Evolutionary conservation across 1,284 basidiomycete species (phyloP), one percentile per base, ranked within the genome.

Genomic region (Sporisorium graminicola): DNA sequence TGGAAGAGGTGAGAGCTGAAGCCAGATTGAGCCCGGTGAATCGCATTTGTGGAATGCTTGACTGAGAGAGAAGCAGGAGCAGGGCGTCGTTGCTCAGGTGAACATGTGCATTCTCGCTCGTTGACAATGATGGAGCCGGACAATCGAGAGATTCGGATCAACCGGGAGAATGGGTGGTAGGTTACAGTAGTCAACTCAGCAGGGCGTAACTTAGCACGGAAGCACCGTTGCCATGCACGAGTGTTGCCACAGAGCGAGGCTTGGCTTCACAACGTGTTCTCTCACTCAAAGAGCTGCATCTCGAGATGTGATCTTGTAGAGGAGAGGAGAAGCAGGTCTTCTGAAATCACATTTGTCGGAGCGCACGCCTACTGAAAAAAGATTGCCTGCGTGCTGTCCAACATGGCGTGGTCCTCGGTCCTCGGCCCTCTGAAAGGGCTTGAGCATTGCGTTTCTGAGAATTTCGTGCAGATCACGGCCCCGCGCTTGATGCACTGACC

Each of bases 221-320:
- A 37, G 35, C 35, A 37, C 35, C 13, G 35, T 37, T 10, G 35
- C 9, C 9, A 3, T 37, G n/a, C n/a, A n/a, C n/a, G n/a, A n/a
- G n/a, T 14, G 35, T 37, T 37, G 35, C 14, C 35, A 37, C 35
- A 13, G 14, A 37, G 14, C 13, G 35, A 37, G 35, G 3, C 6
- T 37, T 37, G 35, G 13, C 35, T 37, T 37, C 13, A 27, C 20
- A 31, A 33, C 49, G 46, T 27, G n/a, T 9, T 14, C 26, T 53
- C 16, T 18, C n/a, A n/a, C n/a, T 37, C 5, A 7, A 18, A 42
- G n/a, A 46, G 42, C 56, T 53, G 56, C 63, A 55, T 18, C 44
- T 55, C n/a, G n/a, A 12, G 27, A 50, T 66, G 65, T 66, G 58
- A 61, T 60, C 53, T 66, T 65, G 57, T 14, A 56, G 52, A 59